phyloP scores from a whole-genome alignment of 2,329 filamentous ascomycete genomes.

The Trichophyton simii region DNA sequence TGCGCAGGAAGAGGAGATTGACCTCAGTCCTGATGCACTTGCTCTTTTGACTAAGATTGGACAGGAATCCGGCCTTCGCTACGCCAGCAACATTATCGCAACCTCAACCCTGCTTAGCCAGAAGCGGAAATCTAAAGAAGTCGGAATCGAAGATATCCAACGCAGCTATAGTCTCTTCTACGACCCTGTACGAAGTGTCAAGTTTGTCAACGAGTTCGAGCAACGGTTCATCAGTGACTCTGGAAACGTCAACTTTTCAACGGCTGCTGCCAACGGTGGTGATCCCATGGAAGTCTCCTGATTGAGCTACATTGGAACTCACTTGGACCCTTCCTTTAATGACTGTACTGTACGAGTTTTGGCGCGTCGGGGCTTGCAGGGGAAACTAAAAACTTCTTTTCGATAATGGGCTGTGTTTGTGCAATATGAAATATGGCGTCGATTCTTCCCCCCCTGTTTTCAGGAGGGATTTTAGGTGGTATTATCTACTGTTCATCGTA shows the following conservation, averaged over 20 bases:
- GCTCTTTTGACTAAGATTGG: constrained; percentile 93
- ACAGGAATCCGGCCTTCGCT: constrained; percentile 78
- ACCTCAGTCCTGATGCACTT: constrained; percentile 77
- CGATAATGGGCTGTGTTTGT: background rate
- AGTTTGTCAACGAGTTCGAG: constrained; percentile 82
- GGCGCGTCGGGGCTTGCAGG: constrained; percentile 8
- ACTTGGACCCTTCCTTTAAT: constrained; percentile 10
- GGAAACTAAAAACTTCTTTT: background rate
- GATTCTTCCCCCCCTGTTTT: background rate
- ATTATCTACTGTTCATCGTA: background rate
- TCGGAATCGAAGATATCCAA: constrained; percentile 78
- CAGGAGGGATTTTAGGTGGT: background rate
- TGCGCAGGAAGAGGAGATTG: constrained; percentile 90
- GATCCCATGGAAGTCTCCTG: constrained; percentile 60
- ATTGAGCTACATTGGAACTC: constrained; percentile 4
- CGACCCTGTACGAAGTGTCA: constrained; percentile 74
- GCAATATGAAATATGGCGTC: background rate
- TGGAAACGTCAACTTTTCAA: constrained; percentile 61
- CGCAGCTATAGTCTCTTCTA: constrained; percentile 90
- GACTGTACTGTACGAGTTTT: constrained; percentile 5
- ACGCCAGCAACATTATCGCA: constrained; percentile 95
- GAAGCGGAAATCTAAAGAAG: constrained; percentile 74
- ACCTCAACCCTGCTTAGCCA: constrained; percentile 78
- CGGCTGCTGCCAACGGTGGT: constrained; percentile 33
- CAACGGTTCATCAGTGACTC: constrained; percentile 84